Evolutionary conservation across 2,329 filamentous ascomycete species (phyloP), one percentile per base, ranked within the genome.

Genomic region (Blastomyces parvus): DNA sequence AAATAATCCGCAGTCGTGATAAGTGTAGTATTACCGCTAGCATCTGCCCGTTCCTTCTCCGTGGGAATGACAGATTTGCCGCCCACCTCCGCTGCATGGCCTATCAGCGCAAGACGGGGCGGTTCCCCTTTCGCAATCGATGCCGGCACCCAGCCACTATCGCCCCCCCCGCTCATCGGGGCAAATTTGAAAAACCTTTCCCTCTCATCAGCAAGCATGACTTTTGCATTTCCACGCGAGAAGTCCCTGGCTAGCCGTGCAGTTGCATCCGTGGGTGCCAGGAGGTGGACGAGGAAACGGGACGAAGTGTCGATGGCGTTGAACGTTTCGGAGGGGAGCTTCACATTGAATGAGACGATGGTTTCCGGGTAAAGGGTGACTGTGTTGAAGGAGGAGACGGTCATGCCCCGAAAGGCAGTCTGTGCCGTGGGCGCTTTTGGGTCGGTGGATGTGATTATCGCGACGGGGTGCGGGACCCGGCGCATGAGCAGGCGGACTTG

Each of bases 301-400:
- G 73, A 70, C 0, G 79, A 80, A 25, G 66, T 65, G 52, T 72
- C 68, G 9, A 87, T 81, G 7, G 82, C 82, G 61, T 80, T 76
- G 58, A 84, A 78, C 0, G 84, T 86, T 46, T 80, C 76, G 0
- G 84, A 86, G 1, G 83, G 82, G 1, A 78, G 68, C 60, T 80
- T 81, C 63, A 87, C 78, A 65, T 87, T 87, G 78, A 87, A 87
- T 0, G 83, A 84, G 33, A 87, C 76, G n/a, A 83, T 77, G 0
- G 84, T 83, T 0, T 70, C 66, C 1, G 85, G 84, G 38, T 77
- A 70, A 2, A 87, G 74, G 0, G 83, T 81, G 17, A 87, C 82
- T 3, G 83, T 84, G 65, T 76, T 85, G 72, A 87, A 82, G 0
- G 84, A 86, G 2, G 85, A 87, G 40, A 87, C 81, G 9, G 83